phyloP scores from a whole-genome alignment of 2,329 filamentous ascomycete genomes.

The Colletotrichum musicola region DNA sequence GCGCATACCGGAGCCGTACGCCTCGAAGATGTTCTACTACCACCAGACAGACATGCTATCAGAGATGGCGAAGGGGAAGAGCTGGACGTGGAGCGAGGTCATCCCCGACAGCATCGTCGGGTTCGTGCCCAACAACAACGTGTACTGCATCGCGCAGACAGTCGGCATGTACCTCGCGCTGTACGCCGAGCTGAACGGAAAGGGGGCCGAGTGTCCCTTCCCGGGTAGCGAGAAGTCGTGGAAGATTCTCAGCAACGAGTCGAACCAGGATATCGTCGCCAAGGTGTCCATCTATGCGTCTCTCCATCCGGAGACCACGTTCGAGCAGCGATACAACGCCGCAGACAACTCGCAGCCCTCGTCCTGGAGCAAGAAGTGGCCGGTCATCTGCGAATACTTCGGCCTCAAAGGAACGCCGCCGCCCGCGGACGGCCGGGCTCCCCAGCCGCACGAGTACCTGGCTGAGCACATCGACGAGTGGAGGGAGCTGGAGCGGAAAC shows the following conservation, averaged over 20 bases:
- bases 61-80: constrained; percentile 50
- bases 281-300: no score
- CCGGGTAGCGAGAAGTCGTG: no score
- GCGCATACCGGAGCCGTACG: no score
- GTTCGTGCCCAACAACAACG: constrained; percentile 58
- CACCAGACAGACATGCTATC: constrained; percentile 49
- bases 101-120: constrained; percentile 58
- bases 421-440: constrained; percentile 40
- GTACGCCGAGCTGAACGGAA: no score
- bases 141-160: constrained; percentile 56
- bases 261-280: no score
- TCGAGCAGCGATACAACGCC: constrained; percentile 54
- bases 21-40: no score
- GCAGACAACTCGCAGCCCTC: constrained; percentile 52
- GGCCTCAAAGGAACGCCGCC: constrained; percentile 55
- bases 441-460: no score
- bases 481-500: no score
- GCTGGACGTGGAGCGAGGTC: constrained; percentile 58
- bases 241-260: no score
- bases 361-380: constrained; percentile 59
- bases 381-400: constrained; percentile 59
- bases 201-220: no score
- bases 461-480: no score
- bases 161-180: not conserved
- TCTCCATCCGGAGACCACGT: no score